Conservation (phyloP, 2,329 filamentous ascomycete species). For the Cylindrodendrum hubeiense region DNA sequence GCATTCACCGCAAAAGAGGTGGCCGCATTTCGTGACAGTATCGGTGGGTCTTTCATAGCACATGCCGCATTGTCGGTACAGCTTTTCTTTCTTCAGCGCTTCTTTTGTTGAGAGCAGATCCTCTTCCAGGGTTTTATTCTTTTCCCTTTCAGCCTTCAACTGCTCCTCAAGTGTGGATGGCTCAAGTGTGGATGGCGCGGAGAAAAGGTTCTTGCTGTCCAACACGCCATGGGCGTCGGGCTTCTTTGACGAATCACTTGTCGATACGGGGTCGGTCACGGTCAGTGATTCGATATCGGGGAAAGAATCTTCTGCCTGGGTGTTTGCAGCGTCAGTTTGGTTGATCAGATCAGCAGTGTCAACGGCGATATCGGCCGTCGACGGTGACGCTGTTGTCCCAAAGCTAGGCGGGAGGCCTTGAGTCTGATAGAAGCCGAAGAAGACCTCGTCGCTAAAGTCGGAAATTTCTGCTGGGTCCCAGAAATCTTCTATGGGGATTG, state of each 20-base stretch:
- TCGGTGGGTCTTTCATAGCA: conserved; percentile 19
- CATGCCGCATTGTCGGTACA: conserved; percentile 18
- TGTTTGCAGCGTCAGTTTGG: neutral
- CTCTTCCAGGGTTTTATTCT: neutral
- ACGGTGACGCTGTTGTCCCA: no score
- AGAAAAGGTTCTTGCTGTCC: neutral
- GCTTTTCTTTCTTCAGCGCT: conserved; percentile 4
- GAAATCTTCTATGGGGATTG: no score
- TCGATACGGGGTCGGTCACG: neutral
- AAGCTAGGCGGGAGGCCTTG: no score
- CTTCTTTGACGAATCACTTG: no score
- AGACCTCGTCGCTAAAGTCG: no score
- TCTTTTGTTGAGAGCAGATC: neutral
- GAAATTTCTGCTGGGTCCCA: no score
- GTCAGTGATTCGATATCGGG: neutral
- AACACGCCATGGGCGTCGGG: no score
- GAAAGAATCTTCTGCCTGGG: neutral
- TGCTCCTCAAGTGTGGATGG: no score
- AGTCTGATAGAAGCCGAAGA: no score
- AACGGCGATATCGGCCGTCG: neutral
- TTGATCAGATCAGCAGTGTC: neutral
- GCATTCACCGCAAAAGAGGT: conserved; percentile 17
- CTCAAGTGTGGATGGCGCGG: no score
- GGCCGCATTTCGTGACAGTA: conserved; percentile 18
- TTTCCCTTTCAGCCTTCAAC: neutral